Evolutionary conservation across 768 basidiomycete genomes (phyloP).

Genomic region (Mycena crocata): DNA sequence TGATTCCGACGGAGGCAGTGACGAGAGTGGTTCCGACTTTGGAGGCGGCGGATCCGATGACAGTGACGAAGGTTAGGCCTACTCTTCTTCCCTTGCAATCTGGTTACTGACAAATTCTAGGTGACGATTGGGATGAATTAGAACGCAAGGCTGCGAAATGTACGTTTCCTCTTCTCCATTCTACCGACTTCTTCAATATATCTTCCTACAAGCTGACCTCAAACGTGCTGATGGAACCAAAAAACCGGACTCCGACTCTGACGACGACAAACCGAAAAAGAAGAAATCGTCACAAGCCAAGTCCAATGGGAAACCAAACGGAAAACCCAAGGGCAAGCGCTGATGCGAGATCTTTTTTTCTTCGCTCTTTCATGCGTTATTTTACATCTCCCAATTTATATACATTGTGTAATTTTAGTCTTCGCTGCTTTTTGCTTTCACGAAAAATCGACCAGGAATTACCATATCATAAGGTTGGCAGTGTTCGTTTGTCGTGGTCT

Average conservation of each 20-base stretch:
- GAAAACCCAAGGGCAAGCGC: conserved; percentile 48
- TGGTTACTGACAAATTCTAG: conserved; percentile 45
- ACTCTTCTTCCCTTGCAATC: conserved; percentile 1
- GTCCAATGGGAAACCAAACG: conserved; percentile 56
- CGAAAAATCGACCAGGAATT: too few relatives aligned
- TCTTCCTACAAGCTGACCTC: conserved; percentile 28
- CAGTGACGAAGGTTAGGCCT: conserved; percentile 70
- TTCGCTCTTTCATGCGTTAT: neutral
- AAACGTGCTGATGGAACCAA: conserved; percentile 30
- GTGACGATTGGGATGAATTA: conserved; percentile 97
- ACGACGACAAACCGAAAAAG: conserved; percentile 35
- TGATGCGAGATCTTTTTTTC: neutral
- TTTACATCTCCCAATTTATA: conserved; percentile 16
- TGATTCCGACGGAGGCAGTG: conserved; percentile 72
- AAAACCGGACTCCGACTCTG: conserved; percentile 30
- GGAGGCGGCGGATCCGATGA: conserved; percentile 56
- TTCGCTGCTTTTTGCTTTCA: neutral
- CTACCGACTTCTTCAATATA: neutral
- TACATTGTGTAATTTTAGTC: conserved; percentile 17
- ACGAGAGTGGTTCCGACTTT: conserved; percentile 76
- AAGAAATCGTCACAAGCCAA: conserved; percentile 37
- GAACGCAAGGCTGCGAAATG: conserved; percentile 93
- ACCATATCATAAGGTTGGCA: neutral
- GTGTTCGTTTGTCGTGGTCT: neutral
- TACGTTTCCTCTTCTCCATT: conserved; percentile 44